A percentile compares a stretch with the other conserved stretches of the same genome.
Conservation (phyloP, 106 monocot genomes). For the Dendrobium catenatum region DNA sequence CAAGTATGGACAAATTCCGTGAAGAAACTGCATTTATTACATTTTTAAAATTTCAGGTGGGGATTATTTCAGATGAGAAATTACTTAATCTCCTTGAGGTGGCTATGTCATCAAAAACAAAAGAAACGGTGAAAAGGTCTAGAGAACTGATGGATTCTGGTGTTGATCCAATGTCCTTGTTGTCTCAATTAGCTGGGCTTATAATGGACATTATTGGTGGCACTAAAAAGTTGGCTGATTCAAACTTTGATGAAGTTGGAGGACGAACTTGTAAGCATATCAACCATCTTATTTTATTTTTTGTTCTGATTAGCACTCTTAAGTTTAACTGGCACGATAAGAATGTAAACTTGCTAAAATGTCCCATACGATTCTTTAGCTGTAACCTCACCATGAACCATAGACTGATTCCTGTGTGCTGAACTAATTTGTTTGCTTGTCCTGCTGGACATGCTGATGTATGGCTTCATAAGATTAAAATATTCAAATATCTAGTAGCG, state of each 20-base stretch:
- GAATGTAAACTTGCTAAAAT: background rate
- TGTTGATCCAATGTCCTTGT: constrained; percentile 52
- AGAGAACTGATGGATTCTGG: constrained; percentile 73
- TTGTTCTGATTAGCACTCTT: background rate
- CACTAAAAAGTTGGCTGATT: constrained; percentile 25
- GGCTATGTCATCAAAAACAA: constrained; percentile 64
- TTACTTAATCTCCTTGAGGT: constrained; percentile 65
- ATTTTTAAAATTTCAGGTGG: constrained; percentile 35
- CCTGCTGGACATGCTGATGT: background rate
- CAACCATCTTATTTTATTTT: background rate
- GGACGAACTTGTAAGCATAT: constrained; percentile 38
- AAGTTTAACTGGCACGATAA: background rate
- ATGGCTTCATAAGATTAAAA: too few relatives aligned
- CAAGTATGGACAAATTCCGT: background rate
- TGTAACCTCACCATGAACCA: background rate
- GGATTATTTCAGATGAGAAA: constrained; percentile 67
- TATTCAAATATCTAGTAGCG: background rate
- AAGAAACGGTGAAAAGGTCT: constrained; percentile 63
- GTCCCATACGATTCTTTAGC: background rate
- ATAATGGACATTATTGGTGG: constrained; percentile 76
- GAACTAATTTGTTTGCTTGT: background rate
- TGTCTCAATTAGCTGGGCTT: constrained; percentile 62
- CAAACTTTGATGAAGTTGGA: constrained; percentile 21
- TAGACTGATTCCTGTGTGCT: background rate
- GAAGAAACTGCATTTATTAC: background rate